A percentile compares a stretch with the other conserved stretches of the same genome.
These are phyloP conservation scores for Rheum nobile DNA, from an alignment of 148 eudicot genomes.

Conservation along the genomic window DNA sequence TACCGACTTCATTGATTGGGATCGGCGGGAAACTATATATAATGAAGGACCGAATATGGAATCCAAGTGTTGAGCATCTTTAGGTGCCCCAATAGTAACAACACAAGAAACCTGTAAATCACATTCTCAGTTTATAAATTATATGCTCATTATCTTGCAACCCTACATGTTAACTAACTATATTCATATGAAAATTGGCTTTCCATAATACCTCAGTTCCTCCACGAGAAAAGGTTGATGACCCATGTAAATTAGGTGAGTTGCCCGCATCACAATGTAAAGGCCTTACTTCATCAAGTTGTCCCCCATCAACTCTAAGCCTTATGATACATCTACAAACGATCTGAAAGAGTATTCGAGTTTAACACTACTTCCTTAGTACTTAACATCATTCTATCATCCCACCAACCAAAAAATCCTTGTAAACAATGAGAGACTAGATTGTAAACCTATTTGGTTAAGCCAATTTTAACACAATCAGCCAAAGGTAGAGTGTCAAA, in stretches of 20 bases:
- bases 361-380: too few species aligned
- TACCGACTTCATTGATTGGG: slow-evolving; percentile 94
- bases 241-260: slow-evolving; percentile 79
- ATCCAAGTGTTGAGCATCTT: slow-evolving; percentile 77
- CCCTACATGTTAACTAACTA: too few species aligned
- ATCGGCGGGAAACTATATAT: slow-evolving; percentile 94
- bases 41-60: slow-evolving; percentile 73
- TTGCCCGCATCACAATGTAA: slow-evolving; percentile 80
- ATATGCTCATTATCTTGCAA: not conserved
- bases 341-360: slow-evolving; percentile 31
- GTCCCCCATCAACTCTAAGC: slow-evolving; percentile 79
- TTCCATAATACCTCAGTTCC: slow-evolving; percentile 87
- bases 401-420: too few species aligned
- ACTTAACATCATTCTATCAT: too few species aligned
- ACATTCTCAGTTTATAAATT: not conserved
- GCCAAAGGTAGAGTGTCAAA: too few species aligned
- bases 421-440: too few species aligned
- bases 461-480: too few species aligned
- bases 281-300: slow-evolving; percentile 90
- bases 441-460: too few species aligned
- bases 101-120: slow-evolving; percentile 73
- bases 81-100: slow-evolving; percentile 94
- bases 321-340: slow-evolving; percentile 84
- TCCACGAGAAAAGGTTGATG: slow-evolving; percentile 84
- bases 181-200: not conserved